Conservation (phyloP, 805 yeast genomes). For the Candida maesae region DNA sequence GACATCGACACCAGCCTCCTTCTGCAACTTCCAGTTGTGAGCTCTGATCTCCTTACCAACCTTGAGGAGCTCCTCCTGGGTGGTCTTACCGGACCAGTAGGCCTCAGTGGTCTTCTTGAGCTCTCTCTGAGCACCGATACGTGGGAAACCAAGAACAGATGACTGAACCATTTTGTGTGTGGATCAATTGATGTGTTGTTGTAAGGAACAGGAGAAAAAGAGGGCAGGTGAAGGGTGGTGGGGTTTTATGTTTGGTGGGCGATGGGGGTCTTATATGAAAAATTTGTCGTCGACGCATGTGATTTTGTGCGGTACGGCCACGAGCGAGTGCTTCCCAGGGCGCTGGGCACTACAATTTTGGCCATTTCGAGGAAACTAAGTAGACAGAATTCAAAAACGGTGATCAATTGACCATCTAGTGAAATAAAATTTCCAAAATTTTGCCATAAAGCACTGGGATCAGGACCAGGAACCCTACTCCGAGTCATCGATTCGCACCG, state of each 20-base stretch:
- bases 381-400: too few species aligned
- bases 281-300: conserved; percentile 1
- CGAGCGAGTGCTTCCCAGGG: too few species aligned
- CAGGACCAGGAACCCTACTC: too few species aligned
- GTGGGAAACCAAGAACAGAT: conserved; percentile 98
- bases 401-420: too few species aligned
- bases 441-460: too few species aligned
- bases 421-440: too few species aligned
- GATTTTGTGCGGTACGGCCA: neutral
- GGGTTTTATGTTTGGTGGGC: neutral
- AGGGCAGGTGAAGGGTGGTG: too few species aligned
- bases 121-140: conserved; percentile 99
- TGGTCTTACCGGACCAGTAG: conserved; percentile 95
- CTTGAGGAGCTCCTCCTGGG: conserved; percentile 80
- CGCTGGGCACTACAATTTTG: too few species aligned
- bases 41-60: conserved; percentile 96
- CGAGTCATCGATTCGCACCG: too few species aligned
- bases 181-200: neutral
- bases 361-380: too few species aligned
- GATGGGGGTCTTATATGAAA: neutral
- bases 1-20: conserved; percentile 94
- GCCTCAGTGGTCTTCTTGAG: conserved; percentile 98
- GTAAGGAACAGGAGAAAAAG: neutral
- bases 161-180: conserved; percentile 80
- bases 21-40: conserved; percentile 96